phyloP scores from a whole-genome alignment of 352 stramenopile genomes.

The Pythium folliculosum region DNA sequence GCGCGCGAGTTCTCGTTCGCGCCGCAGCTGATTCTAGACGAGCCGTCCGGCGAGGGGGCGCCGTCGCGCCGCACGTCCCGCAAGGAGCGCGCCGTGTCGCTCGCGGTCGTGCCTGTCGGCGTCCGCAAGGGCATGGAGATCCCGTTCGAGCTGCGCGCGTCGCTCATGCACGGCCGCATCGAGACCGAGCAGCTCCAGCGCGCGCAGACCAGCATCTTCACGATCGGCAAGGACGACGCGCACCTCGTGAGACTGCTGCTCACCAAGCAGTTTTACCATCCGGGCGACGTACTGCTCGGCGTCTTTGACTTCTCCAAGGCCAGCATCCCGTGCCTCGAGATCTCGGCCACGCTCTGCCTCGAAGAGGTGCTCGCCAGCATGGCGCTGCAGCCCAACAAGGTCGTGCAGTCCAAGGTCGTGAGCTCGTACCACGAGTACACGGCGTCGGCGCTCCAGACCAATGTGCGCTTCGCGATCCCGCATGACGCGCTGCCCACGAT shows the following conservation, averaged over 20 bases:
- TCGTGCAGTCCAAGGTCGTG: constrained; percentile 56
- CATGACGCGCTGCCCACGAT: constrained; percentile 61
- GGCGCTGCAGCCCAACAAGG: constrained; percentile 52
- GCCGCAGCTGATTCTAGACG: constrained; percentile 25
- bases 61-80: constrained; percentile 2
- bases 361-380: constrained; percentile 57
- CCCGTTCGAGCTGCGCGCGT: constrained; percentile 62
- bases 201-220: constrained; percentile 67
- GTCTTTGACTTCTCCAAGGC: constrained; percentile 60
- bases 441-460: constrained; percentile 48
- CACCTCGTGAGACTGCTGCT: constrained; percentile 64
- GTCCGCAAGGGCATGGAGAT: constrained; percentile 65
- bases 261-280: constrained; percentile 68
- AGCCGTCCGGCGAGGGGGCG: constrained; percentile 9
- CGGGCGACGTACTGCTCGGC: constrained; percentile 55
- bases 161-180: constrained; percentile 66
- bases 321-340: constrained; percentile 54
- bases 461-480: constrained; percentile 55
- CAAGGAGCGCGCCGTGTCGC: constrained; percentile 37
- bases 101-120: constrained; percentile 40
- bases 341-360: constrained; percentile 48
- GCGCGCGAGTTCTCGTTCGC: constrained; percentile 51
- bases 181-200: constrained; percentile 59
- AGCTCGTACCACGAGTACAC: constrained; percentile 52
- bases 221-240: constrained; percentile 63